Conservation (phyloP, 2,329 filamentous ascomycete genomes). For the Incumbomyces lentus region DNA sequence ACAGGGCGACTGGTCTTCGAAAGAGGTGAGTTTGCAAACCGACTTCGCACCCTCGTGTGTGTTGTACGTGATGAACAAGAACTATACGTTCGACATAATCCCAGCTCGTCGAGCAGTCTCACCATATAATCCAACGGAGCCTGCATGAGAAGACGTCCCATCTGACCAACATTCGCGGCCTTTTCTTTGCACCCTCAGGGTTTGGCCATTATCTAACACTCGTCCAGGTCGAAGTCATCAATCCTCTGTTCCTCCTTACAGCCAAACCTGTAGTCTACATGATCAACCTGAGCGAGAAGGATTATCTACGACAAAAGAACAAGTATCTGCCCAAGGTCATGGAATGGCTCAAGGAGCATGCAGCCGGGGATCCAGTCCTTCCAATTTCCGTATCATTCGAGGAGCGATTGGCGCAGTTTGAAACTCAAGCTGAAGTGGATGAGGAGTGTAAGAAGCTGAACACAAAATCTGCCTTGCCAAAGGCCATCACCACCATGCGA, state of each 20-base stretch:
- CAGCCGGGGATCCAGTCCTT: slow-evolving; percentile 77
- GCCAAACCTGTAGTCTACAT: slow-evolving; percentile 96
- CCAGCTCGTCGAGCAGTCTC: slow-evolving; percentile 92
- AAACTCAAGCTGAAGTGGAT: slow-evolving; percentile 61
- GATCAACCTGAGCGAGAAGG: slow-evolving; percentile 92
- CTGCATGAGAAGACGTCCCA: slow-evolving; percentile 76
- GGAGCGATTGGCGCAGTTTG: slow-evolving; percentile 75
- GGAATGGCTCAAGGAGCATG: slow-evolving; percentile 90
- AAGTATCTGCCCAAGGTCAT: slow-evolving; percentile 91
- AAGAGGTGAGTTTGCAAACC: slow-evolving; percentile 66
- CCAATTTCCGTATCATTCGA: slow-evolving; percentile 89
- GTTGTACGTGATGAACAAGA: slow-evolving; percentile 90
- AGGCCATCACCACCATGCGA: slow-evolving; percentile 87
- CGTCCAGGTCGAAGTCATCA: slow-evolving; percentile 84
- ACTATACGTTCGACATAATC: slow-evolving; percentile 90
- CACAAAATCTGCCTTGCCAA: slow-evolving; percentile 80
- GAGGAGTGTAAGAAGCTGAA: slow-evolving; percentile 85
- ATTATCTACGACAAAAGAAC: slow-evolving; percentile 98
- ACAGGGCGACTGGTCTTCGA: slow-evolving; percentile 78
- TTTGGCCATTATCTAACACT: slow-evolving; percentile 13
- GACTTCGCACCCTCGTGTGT: slow-evolving; percentile 18
- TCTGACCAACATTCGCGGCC: slow-evolving; percentile 45
- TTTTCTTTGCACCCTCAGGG: slow-evolving; percentile 15
- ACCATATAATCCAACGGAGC: slow-evolving; percentile 62
- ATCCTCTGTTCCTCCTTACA: slow-evolving; percentile 86